Conservation (phyloP, 129 eudicot genomes). For the Flaveria brownii region DNA sequence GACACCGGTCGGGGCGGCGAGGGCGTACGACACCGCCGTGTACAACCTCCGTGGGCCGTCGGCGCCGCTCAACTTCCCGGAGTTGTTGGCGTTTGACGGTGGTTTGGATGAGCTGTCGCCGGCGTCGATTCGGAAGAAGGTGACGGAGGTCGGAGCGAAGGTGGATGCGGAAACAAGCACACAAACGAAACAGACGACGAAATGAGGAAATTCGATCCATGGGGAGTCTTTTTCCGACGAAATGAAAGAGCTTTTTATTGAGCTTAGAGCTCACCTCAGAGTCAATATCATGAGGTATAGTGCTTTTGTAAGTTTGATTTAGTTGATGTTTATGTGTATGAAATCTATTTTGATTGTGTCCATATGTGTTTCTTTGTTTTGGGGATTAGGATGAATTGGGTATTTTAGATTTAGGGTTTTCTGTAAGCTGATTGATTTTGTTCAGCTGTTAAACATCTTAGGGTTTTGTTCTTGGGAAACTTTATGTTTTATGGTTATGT, state of each 20-base stretch:
- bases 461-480: not conserved
- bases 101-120: too few species aligned
- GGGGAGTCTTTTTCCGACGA: constrained; percentile 42
- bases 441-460: not conserved
- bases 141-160: too few species aligned
- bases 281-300: constrained; percentile 85
- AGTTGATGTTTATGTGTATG: not conserved
- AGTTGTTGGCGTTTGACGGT: too few species aligned
- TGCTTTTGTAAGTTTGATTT: not conserved
- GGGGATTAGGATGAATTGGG: constrained; percentile 7
- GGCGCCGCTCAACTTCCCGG: too few species aligned
- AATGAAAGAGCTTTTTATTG: constrained; percentile 83
- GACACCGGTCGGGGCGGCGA: too few species aligned
- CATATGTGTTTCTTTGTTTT: constrained; percentile 23
- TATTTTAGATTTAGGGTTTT: constrained; percentile 9
- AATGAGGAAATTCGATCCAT: constrained; percentile 45
- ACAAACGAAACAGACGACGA: constrained; percentile 2
- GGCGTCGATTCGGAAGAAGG: too few species aligned
- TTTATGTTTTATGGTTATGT: not conserved
- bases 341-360: constrained; percentile 9
- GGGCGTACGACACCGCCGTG: too few species aligned
- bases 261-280: constrained; percentile 97
- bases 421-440: constrained; percentile 7
- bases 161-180: not conserved
- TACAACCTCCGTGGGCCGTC: too few species aligned